A percentile compares a stretch with the other conserved stretches of the same genome.
Evolutionary conservation across 1,139 yeast species (phyloP).

Genomic region (Chernovozyma sophiae-reginae): DNA sequence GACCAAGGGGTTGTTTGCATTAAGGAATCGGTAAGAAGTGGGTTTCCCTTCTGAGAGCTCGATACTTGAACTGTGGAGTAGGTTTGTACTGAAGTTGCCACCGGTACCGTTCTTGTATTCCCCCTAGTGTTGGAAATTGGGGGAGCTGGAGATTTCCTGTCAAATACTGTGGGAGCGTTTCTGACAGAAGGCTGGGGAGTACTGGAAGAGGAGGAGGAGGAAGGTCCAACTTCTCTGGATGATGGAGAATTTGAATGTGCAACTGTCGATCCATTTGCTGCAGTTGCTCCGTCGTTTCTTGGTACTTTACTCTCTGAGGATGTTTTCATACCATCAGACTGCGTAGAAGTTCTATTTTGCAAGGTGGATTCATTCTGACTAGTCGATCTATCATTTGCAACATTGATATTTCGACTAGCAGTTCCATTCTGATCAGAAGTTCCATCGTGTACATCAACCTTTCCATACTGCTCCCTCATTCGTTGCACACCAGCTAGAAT

Average conservation of each 20-base stretch:
- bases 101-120: slow-evolving; percentile 8
- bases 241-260: no score
- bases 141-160: slow-evolving; percentile 1
- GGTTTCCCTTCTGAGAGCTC: slow-evolving; percentile 40
- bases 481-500: slow-evolving; percentile 59
- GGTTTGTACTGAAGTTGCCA: slow-evolving; percentile 4
- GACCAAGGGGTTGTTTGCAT: slow-evolving; percentile 38
- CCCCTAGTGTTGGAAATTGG: slow-evolving; percentile 4
- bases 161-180: not conserved
- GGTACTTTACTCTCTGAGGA: no score
- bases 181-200: not conserved
- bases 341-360: no score
- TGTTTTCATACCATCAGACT: no score
- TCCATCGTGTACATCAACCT: not conserved
- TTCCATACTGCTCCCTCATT: slow-evolving; percentile 35
- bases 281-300: no score
- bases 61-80: slow-evolving; percentile 20
- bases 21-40: slow-evolving; percentile 33
- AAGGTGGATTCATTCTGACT: no score
- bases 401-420: not conserved
- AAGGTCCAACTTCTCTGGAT: no score
- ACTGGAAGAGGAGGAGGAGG: not conserved
- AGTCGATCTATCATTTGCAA: not conserved
- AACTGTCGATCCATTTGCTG: no score
- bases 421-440: not conserved